Conservation (phyloP, 2,329 filamentous ascomycete genomes). For the Trichoderma sp. region DNA sequence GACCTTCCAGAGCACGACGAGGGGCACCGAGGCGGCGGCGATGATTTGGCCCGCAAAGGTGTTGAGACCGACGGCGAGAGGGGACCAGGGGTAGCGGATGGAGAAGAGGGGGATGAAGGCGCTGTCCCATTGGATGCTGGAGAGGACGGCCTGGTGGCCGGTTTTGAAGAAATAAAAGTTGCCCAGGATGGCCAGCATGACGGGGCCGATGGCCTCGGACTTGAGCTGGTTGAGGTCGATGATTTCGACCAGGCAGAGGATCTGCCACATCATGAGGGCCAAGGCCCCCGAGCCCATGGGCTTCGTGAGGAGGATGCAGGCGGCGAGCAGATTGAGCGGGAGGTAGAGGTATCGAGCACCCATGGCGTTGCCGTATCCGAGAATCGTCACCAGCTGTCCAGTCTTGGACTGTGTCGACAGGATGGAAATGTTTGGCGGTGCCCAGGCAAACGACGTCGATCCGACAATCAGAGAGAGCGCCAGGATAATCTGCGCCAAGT, state of each 20-base stretch:
- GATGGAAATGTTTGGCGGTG: constrained; percentile 81
- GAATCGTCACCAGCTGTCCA: constrained; percentile 67
- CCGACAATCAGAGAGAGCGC: constrained; percentile 81
- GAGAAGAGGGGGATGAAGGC: constrained; percentile 86
- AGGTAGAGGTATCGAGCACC: constrained; percentile 88
- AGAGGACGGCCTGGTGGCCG: constrained; percentile 86
- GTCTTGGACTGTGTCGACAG: constrained; percentile 50
- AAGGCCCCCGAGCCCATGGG: constrained; percentile 91
- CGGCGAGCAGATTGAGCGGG: constrained; percentile 74
- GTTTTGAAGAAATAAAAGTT: constrained; percentile 98
- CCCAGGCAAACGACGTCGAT: constrained; percentile 81
- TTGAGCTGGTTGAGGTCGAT: constrained; percentile 63
- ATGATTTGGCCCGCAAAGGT: constrained; percentile 88
- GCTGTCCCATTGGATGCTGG: constrained; percentile 92
- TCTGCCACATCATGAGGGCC: constrained; percentile 81
- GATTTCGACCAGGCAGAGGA: constrained; percentile 73
- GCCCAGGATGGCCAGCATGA: constrained; percentile 83
- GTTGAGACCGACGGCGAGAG: constrained; percentile 79
- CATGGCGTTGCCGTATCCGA: constrained; percentile 92
- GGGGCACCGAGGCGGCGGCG: constrained; percentile 74
- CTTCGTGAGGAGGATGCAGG: constrained; percentile 80
- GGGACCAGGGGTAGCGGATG: constrained; percentile 87
- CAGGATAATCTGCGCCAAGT: constrained; percentile 77
- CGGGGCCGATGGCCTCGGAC: constrained; percentile 74
- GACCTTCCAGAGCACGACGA: constrained; percentile 87